Base-by-base conservation (phyloP, 2,329 filamentous ascomycete genomes). In the Cercospora zeina region DNA sequence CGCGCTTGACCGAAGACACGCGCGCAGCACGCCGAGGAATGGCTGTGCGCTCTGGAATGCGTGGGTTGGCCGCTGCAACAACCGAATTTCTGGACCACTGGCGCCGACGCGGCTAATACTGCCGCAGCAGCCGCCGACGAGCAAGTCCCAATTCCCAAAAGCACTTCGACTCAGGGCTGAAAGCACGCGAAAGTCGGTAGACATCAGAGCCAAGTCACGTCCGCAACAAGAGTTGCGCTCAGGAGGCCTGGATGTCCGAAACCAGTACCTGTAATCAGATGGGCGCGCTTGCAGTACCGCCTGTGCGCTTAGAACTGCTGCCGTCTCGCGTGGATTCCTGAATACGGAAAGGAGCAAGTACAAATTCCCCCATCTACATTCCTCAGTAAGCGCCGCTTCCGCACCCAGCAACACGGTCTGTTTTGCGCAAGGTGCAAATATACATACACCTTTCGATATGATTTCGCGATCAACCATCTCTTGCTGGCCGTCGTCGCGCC, bases 351-450 rank as follows among this genome's bases (percentile, higher is more conserved):
- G 19, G 9, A 24, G 30, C 24, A n/a, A 42, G 53, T n/a, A 42
- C 53, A n/a, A 36, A 55, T 37, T 39, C 53, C 33, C n/a, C 54
- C 34, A 36, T 31, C 60, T 49, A 54, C 60, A 62, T 62, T 62
- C 60, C 60, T 58, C 19, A 45, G 19, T 27, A 16, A 14, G 45
- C 30, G 42, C n/a, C n/a, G 56, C 45, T 50, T 8, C 37, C 37
- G 36, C 54, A 47, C 54, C 54, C 33, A 50, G 42, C 42, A 58
- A 58, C 55, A 47, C 30, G 31, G 42, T 16, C 30, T 58, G 45
- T 58, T 54, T 57, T 58, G 55, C 45, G 56, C 45, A 51, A 58
- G 45, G 56, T 30, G 45, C 30, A 19, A 33, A 34, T 58, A 58
- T 47, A 58, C 56, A 58, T 24, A 16, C 39, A 33, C 10, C 19